Conservation (phyloP, 1,284 basidiomycete species). For the Kwoniella shivajii region DNA sequence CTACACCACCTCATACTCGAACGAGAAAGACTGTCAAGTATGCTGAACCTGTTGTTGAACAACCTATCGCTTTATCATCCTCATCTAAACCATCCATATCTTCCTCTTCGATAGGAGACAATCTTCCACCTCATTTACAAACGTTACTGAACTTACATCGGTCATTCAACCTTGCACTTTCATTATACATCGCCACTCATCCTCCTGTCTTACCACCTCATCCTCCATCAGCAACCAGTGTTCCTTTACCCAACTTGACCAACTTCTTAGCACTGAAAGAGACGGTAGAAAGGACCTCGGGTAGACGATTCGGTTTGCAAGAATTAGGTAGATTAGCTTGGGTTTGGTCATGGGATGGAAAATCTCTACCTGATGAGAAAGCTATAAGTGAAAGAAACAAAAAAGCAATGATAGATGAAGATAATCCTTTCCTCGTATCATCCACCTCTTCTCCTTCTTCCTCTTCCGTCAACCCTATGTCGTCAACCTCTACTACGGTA, state of each 20-base stretch:
- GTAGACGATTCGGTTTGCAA: slow-evolving; percentile 44
- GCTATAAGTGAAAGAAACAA: slow-evolving; percentile 21
- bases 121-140: slow-evolving; percentile 48
- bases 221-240: slow-evolving; percentile 29
- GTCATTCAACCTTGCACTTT: slow-evolving; percentile 52
- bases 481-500: not conserved
- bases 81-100: not conserved
- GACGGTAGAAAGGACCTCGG: slow-evolving; percentile 49
- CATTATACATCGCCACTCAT: slow-evolving; percentile 51
- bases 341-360: slow-evolving; percentile 54
- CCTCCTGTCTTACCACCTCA: slow-evolving; percentile 53
- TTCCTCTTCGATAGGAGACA: not conserved
- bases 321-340: slow-evolving; percentile 52
- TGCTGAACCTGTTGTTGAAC: slow-evolving; percentile 9
- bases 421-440: slow-evolving; percentile 39
- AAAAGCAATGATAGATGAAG: slow-evolving; percentile 24
- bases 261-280: slow-evolving; percentile 46
- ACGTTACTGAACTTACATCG: slow-evolving; percentile 49
- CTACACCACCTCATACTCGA: slow-evolving; percentile 41
- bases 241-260: slow-evolving; percentile 49
- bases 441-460: slow-evolving; percentile 1
- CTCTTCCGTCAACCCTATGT: slow-evolving; percentile 1
- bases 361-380: slow-evolving; percentile 30
- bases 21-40: slow-evolving; percentile 18
- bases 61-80: slow-evolving; percentile 9